Evolutionary conservation across 305 asterid genomes (phyloP).

Genomic region (Fraxinus latifolia): DNA sequence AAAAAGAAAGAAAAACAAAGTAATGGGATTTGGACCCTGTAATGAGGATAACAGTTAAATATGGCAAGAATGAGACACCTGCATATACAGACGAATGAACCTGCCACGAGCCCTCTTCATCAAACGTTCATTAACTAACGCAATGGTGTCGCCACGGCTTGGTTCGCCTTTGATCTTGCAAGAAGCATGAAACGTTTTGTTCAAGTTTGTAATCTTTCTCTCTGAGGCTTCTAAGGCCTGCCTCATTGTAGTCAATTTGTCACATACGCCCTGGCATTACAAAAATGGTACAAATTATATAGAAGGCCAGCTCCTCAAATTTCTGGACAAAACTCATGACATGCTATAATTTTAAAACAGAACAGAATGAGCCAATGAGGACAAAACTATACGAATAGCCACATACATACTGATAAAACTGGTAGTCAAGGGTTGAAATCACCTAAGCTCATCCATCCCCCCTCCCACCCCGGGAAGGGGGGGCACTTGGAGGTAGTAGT

Average conservation of each 20-base stretch:
- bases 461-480: neutral
- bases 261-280: slow-evolving; percentile 42
- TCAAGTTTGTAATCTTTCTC: slow-evolving; percentile 46
- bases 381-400: neutral
- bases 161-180: slow-evolving; percentile 60
- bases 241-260: slow-evolving; percentile 52
- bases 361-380: slow-evolving; percentile 7
- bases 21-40: slow-evolving; percentile 20
- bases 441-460: slow-evolving; percentile 3
- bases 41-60: neutral
- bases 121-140: slow-evolving; percentile 53
- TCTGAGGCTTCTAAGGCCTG: slow-evolving; percentile 53
- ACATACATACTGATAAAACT: neutral
- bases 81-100: slow-evolving; percentile 58
- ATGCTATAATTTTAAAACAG: neutral
- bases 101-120: slow-evolving; percentile 47
- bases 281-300: slow-evolving; percentile 16
- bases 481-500: neutral
- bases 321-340: slow-evolving; percentile 10
- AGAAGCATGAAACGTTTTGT: slow-evolving; percentile 44
- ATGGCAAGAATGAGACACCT: slow-evolving; percentile 46
- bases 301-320: slow-evolving; percentile 18
- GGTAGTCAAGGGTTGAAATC: slow-evolving; percentile 9
- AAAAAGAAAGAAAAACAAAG: slow-evolving; percentile 13
- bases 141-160: slow-evolving; percentile 42